Evolutionary conservation across 164 flowering plant species (phyloP).

Genomic region (Kingdonia uniflora): DNA sequence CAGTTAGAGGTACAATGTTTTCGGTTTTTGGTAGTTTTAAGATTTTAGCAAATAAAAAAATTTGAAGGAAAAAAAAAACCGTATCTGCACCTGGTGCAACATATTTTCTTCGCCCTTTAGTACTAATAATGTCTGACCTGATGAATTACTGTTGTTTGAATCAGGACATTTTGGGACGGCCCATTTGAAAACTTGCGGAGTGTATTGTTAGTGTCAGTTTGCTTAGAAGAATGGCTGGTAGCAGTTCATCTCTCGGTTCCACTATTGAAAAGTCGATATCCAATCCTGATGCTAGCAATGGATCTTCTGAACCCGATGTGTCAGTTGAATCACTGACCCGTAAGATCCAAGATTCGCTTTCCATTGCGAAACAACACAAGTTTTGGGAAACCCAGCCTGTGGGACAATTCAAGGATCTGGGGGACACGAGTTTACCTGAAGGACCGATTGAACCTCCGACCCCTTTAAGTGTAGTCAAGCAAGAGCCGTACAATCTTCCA

Average conservation of each 20-base stretch:
- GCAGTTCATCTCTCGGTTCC: slow-evolving; percentile 11
- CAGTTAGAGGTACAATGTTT: no score
- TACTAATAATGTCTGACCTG: no score
- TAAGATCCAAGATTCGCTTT: slow-evolving; percentile 33
- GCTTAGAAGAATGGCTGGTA: slow-evolving; percentile 4
- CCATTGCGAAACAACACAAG: slow-evolving; percentile 31
- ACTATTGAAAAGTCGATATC: slow-evolving; percentile 20
- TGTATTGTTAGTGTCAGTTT: no score
- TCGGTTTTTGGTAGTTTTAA: no score
- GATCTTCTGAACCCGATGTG: slow-evolving; percentile 22
- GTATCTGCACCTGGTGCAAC: no score
- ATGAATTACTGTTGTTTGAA: no score
- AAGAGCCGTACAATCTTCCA: slow-evolving; percentile 43
- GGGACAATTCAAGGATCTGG: slow-evolving; percentile 43
- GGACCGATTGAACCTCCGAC: slow-evolving; percentile 42
- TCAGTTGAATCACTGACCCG: slow-evolving; percentile 21
- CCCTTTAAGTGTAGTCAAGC: slow-evolving; percentile 37
- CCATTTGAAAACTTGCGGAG: no score
- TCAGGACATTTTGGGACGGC: no score
- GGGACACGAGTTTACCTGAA: slow-evolving; percentile 33
- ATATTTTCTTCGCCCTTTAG: no score
- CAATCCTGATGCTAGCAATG: slow-evolving; percentile 14
- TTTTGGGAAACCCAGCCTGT: slow-evolving; percentile 59
- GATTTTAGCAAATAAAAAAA: no score
- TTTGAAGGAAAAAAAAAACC: no score